Conservation (phyloP, 1,139 yeast genomes). For the Kurtzmaniella quercitrusa region DNA sequence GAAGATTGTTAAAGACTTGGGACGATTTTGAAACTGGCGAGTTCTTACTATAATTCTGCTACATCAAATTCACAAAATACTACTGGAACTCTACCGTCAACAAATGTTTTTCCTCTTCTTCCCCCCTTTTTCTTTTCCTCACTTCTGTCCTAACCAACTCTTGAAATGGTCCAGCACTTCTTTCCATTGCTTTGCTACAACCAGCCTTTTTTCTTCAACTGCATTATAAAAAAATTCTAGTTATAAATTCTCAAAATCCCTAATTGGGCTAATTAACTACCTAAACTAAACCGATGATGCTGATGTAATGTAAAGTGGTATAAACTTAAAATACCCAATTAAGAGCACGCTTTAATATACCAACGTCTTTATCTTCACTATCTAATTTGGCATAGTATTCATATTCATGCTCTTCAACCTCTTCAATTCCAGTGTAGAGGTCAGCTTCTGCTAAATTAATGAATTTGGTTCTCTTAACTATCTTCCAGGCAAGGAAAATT, state of each 20-base stretch:
- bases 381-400: constrained; percentile 30
- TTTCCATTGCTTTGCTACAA: neutral
- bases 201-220: neutral
- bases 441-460: constrained; percentile 30
- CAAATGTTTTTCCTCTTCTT: no score
- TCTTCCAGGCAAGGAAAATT: constrained; percentile 31
- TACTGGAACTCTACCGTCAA: no score
- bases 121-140: no score
- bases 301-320: no score
- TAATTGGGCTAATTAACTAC: neutral
- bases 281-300: neutral
- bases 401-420: constrained; percentile 41
- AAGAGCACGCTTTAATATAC: constrained; percentile 7
- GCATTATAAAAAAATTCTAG: neutral
- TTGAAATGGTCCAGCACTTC: no score
- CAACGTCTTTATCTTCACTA: constrained; percentile 7
- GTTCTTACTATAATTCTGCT: no score
- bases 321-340: constrained; percentile 10
- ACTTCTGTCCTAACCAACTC: no score
- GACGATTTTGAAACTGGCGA: no score
- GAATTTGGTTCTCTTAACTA: constrained; percentile 27
- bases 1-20: no score
- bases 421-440: constrained; percentile 33
- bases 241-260: neutral
- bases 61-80: no score